phyloP scores from a whole-genome alignment of 192 early-diverging fungal genomes.

The Lobosporangium transversale region DNA sequence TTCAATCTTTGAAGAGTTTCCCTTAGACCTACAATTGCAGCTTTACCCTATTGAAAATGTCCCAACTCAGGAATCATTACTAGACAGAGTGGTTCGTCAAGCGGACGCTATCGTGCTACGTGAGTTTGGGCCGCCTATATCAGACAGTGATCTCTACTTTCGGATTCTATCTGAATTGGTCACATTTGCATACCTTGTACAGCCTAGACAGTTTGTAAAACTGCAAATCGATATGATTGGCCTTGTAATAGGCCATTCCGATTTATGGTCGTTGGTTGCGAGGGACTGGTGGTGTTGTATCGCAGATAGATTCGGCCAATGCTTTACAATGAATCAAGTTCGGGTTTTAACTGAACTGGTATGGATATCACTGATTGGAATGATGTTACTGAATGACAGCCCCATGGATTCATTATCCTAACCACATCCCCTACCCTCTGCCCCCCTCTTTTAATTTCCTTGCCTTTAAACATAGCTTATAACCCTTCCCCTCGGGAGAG shows the following conservation, averaged over 20 bases:
- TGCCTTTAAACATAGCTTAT: too few relatives aligned
- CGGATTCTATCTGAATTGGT: conserved; percentile 16
- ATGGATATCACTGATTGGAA: too few relatives aligned
- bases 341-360: conserved; percentile 24
- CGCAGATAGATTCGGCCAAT: conserved; percentile 17
- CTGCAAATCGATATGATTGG: conserved; percentile 37
- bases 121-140: not conserved
- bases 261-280: conserved; percentile 23
- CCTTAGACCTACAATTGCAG: conserved; percentile 18
- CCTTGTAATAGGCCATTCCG: conserved; percentile 15
- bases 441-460: too few relatives aligned
- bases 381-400: too few relatives aligned
- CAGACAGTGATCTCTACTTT: conserved; percentile 17
- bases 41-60: conserved; percentile 15
- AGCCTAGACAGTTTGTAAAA: conserved; percentile 23
- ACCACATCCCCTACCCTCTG: too few relatives aligned
- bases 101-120: not conserved
- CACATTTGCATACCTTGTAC: conserved; percentile 17
- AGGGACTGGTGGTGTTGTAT: conserved; percentile 45
- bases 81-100: conserved; percentile 12
- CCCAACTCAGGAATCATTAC: not conserved
- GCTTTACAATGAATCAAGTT: conserved; percentile 14
- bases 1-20: conserved; percentile 31
- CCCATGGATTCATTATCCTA: too few relatives aligned
- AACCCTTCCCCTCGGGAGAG: conserved; percentile 23